These are phyloP conservation scores for Gonapodya sp. DNA, from an alignment of 192 early-diverging fungal species.

Conservation along the genomic window DNA sequence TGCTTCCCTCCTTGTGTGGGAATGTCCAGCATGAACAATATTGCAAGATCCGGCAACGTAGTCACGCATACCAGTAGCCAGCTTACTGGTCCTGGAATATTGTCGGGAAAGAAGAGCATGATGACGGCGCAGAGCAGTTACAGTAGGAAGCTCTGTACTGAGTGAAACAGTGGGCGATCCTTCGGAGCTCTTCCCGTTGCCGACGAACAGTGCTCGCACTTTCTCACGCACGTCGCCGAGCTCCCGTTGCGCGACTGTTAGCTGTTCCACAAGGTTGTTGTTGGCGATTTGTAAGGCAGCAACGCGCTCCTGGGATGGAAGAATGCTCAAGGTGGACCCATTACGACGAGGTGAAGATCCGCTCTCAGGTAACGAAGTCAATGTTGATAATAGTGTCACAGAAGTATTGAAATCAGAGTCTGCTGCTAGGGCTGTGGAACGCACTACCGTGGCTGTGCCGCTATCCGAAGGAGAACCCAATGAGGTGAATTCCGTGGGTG, in stretches of 20 bases:
- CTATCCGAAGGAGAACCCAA: background rate
- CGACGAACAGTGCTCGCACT: background rate
- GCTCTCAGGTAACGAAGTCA: background rate
- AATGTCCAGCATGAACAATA: background rate
- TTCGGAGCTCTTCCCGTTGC: background rate
- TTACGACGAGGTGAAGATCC: background rate
- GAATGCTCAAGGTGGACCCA: background rate
- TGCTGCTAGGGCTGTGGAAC: background rate
- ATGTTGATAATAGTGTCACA: background rate
- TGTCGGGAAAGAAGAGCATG: background rate
- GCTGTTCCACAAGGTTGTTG: background rate
- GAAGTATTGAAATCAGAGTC: background rate
- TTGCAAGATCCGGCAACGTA: background rate
- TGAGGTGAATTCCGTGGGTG: background rate
- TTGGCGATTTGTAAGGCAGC: background rate
- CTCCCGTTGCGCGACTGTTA: background rate
- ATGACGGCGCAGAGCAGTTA: background rate
- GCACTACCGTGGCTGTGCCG: background rate
- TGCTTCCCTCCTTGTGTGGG: background rate
- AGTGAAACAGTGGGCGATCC: background rate
- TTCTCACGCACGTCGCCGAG: background rate
- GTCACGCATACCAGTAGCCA: background rate
- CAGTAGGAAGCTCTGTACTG: background rate
- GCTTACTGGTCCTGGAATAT: background rate
- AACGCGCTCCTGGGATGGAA: background rate